Evolutionary conservation across 108 stramenopile genomes (phyloP), one percentile per base, ranked within the genome.

Genomic region (Chaetoceros tenuissimus): DNA sequence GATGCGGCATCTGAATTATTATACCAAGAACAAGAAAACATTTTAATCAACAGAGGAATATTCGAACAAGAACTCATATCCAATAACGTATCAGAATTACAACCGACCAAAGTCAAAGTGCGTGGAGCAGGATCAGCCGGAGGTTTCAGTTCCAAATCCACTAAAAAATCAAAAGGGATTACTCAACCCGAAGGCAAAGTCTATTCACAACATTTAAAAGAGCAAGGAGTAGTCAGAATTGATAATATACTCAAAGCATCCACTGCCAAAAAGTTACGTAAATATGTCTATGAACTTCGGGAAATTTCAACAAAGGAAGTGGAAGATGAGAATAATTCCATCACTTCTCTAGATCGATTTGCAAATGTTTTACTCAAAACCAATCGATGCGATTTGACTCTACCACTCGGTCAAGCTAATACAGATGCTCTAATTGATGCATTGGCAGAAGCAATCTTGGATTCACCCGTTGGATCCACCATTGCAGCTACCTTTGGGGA

Each of bases 371-470:
- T 92, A 46, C 56, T 92, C 50, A 81, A 74, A 60, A 48, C 64
- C 8, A 82, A 86, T 75, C 71, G 91, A 48, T 81, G 86, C 27
- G 91, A 92, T 63, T 57, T 92, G 70, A 81, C 73, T 10, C 57
- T 92, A 17, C 87, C 87, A 8, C 45, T 92, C 53, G 69, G 63
- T 3, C 51, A 31, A 28, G 53, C 70, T 16, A 67, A 60, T 3
- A 55, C 69, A 19, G 48, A 63, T 27, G 51, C 72, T 23, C 20
- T 75, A 5, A 65, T 64, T 20, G 46, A 31, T 16, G 72, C 76
- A 21, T 46, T 90, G 20, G 10, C 62, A 13, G 68, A 72, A 22
- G 46, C 77, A 22, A 45, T 90, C 2, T 26, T 59, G 30, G 40
- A 72, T 18, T 73, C 75, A 31, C 69, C 83, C 17, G 71, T 85